Base-by-base conservation (phyloP, 495 filamentous ascomycete species). In the Neurospora sp. region DNA sequence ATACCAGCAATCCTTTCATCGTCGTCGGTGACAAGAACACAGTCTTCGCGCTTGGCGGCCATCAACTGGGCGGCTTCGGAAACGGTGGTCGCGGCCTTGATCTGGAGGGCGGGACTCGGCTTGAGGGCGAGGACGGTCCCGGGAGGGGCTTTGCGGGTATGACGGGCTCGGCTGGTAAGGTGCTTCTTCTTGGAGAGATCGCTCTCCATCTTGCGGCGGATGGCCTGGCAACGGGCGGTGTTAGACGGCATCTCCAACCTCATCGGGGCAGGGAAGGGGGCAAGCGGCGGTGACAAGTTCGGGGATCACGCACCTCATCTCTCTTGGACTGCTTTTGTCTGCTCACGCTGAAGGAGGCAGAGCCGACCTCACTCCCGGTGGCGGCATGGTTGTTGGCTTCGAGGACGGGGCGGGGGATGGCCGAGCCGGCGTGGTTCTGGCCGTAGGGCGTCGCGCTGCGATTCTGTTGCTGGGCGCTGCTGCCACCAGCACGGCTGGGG, bases 21-120 rank as follows among this genome's bases (percentile, higher is more conserved):
- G 73, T 98, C 96, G 78, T 98, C 95, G 35, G 96, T 99, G 44
- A 99, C 96, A 70, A 99, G 85, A n/a, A 99, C 96, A 79, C 96
- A 99, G 83, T 99, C 96, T 79, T 98, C 96, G 72, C 96, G 87
- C 87, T 99, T 99, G 39, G 96, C 96, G 39, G 96, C 96, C 96
- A 99, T 99, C 79, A 99, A 85, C 84, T 99, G 96, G 39, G 96
- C 95, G 42, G 96, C 96, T 81, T 98, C 96, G 61, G 96, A 91
- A 72, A 99, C 96, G 69, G 93, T 97, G 31, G 94, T 97, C 70
- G 87, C 86, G 69, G 96, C 96, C 84, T 99, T 99, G 82, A 99
- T 98, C 82, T 99, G 96, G 4, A 99, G 91, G 39, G 96, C 96
- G 76, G 92, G 93, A 78, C 94, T 97, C 38, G 96, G 96, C 78